Base-by-base conservation (phyloP, 306 rosid species). In the Hippophae gyantsensis region DNA sequence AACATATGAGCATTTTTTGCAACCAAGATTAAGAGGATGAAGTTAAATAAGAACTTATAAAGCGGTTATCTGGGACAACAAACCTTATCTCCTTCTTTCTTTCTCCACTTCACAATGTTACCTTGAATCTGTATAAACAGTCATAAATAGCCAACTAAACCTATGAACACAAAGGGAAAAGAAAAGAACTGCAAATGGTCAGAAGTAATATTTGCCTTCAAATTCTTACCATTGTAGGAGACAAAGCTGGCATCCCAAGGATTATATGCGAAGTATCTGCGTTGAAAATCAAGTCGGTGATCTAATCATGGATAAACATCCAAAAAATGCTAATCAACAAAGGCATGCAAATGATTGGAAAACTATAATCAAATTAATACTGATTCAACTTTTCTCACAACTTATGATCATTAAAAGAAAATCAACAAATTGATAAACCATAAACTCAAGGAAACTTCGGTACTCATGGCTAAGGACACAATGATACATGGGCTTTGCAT, bases 1-100 rank as follows among this genome's bases (percentile, higher is more conserved):
- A 55, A 57, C 42, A 43, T 32, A 14, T 64, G 42, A 45, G 57
- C 61, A 40, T 13, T 51, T 18, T 63, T 48, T 54, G 43, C 43
- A 13, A 27, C 58, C 18, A 42, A 38, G 26, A 25, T 55, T 48
- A 40, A 47, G 48, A 32, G 67, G 70, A 45, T 69, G 60, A 43
- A 65, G 58, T 62, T 25, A 45, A 73, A 66, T 64, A 44, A 72
- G 9, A 69, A 68, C 44, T 57, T 62, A 60, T 54, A 85, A 61
- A 61, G 62, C 66, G 72, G 67, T 14, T 38, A 48, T 63, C 48
- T 42, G 47, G 66, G 54, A 57, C 32, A 54, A 78, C 89, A 64
- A 68, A 92, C 98, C 98, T 83, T 87, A 62, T 92, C 98, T 54
- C 96, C 98, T 84, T 87, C 96, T 58, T 87, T 87, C 76, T 92